Evolutionary conservation across 208 protist genomes (phyloP), one percentile per base, ranked within the genome.

Genomic region (Trypanosoma scelopori): DNA sequence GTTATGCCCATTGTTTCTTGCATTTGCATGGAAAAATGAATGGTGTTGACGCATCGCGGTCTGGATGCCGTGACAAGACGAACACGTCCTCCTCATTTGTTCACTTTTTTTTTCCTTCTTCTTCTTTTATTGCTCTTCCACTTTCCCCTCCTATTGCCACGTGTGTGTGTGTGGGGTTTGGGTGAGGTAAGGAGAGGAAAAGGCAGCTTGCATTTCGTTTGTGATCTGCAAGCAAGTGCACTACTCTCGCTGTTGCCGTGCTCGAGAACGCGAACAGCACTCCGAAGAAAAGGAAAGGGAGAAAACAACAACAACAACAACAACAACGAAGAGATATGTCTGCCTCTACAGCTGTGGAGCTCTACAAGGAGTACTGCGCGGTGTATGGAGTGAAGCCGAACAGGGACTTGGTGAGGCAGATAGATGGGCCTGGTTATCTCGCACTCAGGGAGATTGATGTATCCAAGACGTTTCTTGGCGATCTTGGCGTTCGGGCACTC

Each of bases 361-460:
- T 91, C 11, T 95, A 95, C 76, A 53, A 64, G 42, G 81, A 87
- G 55, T 95, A 84, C 71, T 95, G 89, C 65, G 69, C 65, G 55
- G 41, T 64, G 5, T 71, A 84, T 55, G 56, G 62, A 25, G 82
- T 87, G 46, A 86, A 87, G 50, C 83, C 90, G 2, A 93, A 93
- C 53, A 76, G 58, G 25, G 72, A 87, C 20, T 87, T 95, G 12
- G 18, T 69, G 9, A 39, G 53, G 23, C 87, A 93, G 56, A 57
- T 95, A 22, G 51, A 77, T 49, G 18, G 72, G n/a, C 61, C 80
- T 22, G 81, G 82, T 48, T 65, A 89, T 56, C 59, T 93, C 13
- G 74, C 73, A 20, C 47, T 93, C 18, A 28, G 57, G 15, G 4
- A 64, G 16, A 63, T 95, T 57, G 90, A 95, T 66, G 84, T 81